Evolutionary conservation across 1,284 basidiomycete species (phyloP), one percentile per base, ranked within the genome.

Genomic region (Moesziomyces antarcticus): DNA sequence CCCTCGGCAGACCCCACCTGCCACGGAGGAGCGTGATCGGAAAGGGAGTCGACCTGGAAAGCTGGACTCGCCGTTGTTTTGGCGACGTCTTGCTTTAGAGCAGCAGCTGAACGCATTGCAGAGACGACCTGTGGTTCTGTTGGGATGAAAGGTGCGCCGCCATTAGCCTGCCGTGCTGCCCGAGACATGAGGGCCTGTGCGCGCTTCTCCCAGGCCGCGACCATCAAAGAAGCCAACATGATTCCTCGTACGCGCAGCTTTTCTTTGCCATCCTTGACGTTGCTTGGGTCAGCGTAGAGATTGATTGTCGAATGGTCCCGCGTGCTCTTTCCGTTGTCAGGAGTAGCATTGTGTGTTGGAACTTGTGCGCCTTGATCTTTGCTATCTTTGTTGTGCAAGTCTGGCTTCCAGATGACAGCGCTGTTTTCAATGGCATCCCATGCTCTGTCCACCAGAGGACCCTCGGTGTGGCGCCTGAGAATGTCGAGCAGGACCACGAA

Each of bases 171-270:
- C 25, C 30, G 30, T 33, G 30, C 30, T 13, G 30, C 30, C 8
- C 13, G 30, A 33, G 30, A 33, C 11, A 24, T 16, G 5, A 64
- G 45, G 5, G 61, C 55, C 30, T 64, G 37, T 4, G 55, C 25
- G 5, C 61, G 54, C n/a, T 48, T 55, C 41, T 58, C 61, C 61
- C 61, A 64, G 4, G 61, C 61, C 10, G 55, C 61, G 20, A 64
- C 45, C 44, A 64, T 46, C 30, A 64, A 27, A 7, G 55, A 50
- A 8, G 50, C 50, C 7, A 58, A 45, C 61, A 64, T 64, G 3
- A 25, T 52, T 2, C 61, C 55, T 25, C 61, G 55, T 6, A 64
- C 20, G 14, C 27, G 24, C 48, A 57, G 37, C 18, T 52, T 57
- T 18, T 14, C 4, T 13, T 21, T 44, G 16, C 47, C 22, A 11